A percentile compares a stretch with the other conserved stretches of the same genome.
phyloP scores from a whole-genome alignment of 108 stramenopile genomes.

The Conticribra guillardii region DNA sequence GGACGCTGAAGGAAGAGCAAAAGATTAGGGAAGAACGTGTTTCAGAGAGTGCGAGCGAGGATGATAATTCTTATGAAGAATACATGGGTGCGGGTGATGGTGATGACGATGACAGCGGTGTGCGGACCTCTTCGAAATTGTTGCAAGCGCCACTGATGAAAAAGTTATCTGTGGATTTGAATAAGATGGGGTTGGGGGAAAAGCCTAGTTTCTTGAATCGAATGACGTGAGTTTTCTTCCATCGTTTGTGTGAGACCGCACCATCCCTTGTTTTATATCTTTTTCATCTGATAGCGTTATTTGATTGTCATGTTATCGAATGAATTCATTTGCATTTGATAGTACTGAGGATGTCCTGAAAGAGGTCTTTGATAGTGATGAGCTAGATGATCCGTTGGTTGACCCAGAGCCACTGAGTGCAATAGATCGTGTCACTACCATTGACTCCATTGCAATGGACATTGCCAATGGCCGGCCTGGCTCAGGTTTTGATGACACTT shows the following conservation, averaged over 20 bases:
- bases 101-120: conserved; percentile 5
- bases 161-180: conserved; percentile 60
- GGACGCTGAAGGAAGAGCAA: conserved; percentile 70
- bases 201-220: conserved; percentile 34
- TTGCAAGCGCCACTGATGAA: conserved; percentile 41
- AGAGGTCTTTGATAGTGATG: conserved; percentile 29
- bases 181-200: conserved; percentile 56
- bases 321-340: not conserved
- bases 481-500: conserved; percentile 31
- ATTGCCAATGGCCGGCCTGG: conserved; percentile 42
- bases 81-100: not conserved
- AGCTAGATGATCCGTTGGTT: conserved; percentile 51
- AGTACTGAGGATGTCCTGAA: conserved; percentile 33
- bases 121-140: conserved; percentile 30
- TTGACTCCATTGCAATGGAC: conserved; percentile 64
- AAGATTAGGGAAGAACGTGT: conserved; percentile 26
- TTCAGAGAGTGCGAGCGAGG: not conserved
- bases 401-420: conserved; percentile 36
- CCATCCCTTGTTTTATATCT: not conserved
- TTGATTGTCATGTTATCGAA: not conserved
- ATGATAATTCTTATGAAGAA: not conserved
- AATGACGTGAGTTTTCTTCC: conserved; percentile 16
- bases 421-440: conserved; percentile 47
- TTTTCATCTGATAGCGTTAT: not conserved
- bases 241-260: not conserved